Conservation (phyloP, 495 filamentous ascomycete species). For the Pyronema omphalodes region DNA sequence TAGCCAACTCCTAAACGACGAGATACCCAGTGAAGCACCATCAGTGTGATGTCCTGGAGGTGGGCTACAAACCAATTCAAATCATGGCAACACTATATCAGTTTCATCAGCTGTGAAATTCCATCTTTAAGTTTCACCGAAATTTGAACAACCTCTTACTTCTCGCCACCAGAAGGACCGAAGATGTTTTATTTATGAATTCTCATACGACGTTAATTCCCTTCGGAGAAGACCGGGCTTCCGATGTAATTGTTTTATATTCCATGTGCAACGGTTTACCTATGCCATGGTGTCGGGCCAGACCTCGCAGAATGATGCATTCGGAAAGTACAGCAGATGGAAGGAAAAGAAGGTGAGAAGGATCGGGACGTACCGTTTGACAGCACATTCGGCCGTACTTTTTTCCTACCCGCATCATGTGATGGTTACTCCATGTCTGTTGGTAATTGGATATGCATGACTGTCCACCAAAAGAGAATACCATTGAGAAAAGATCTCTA, state of each 20-base stretch:
- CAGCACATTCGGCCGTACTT: not conserved
- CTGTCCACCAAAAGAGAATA: not conserved
- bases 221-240: not conserved
- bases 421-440: no score
- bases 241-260: no score
- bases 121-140: not conserved
- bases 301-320: not conserved
- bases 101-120: no score
- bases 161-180: no score
- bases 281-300: not conserved
- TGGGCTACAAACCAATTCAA: no score
- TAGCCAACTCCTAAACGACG: no score
- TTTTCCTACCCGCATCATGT: not conserved
- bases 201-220: not conserved
- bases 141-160: not conserved
- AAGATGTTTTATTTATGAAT: no score
- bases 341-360: no score
- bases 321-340: not conserved
- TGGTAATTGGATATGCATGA: not conserved
- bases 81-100: no score
- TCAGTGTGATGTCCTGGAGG: no score
- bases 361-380: no score
- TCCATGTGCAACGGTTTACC: not conserved
- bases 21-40: no score
- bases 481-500: not conserved